Conservation (phyloP, 352 stramenopile species). For the Phytophthora citricola region DNA sequence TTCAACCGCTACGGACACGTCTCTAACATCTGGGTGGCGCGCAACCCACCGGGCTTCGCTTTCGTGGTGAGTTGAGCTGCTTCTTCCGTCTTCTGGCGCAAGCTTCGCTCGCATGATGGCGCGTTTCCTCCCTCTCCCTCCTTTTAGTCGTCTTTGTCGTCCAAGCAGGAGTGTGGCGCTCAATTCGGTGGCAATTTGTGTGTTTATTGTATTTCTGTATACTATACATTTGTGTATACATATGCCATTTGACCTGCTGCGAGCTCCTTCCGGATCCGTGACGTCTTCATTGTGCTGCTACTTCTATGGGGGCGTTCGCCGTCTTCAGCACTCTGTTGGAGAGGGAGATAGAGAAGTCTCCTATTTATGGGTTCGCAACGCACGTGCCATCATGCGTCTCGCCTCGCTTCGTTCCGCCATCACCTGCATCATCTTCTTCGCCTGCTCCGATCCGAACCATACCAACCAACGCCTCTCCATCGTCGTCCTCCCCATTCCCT, state of each 20-base stretch:
- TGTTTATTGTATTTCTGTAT: slow-evolving; percentile 29
- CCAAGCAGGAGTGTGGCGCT: slow-evolving; percentile 12
- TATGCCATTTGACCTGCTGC: slow-evolving; percentile 10
- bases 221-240: slow-evolving; percentile 17
- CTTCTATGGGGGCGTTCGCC: neutral
- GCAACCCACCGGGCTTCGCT: slow-evolving; percentile 88
- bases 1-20: slow-evolving; percentile 88
- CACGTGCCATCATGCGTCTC: slow-evolving; percentile 48
- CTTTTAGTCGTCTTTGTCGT: slow-evolving; percentile 12
- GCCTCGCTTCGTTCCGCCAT: slow-evolving; percentile 20
- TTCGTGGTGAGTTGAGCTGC: slow-evolving; percentile 86
- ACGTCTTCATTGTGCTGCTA: slow-evolving; percentile 14
- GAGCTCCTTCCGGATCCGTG: slow-evolving; percentile 2
- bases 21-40: slow-evolving; percentile 88
- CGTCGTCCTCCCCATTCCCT: slow-evolving; percentile 53
- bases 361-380: slow-evolving; percentile 4
- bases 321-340: slow-evolving; percentile 18
- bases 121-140: slow-evolving; percentile 25
- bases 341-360: slow-evolving; percentile 31
- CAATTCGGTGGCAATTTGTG: slow-evolving; percentile 21
- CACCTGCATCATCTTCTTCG: slow-evolving; percentile 31
- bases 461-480: slow-evolving; percentile 61
- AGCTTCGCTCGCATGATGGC: slow-evolving; percentile 44
- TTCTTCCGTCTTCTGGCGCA: slow-evolving; percentile 20
- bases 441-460: slow-evolving; percentile 32